Conservation (phyloP, 345 rosid genomes). For the Syzygium jambos region DNA sequence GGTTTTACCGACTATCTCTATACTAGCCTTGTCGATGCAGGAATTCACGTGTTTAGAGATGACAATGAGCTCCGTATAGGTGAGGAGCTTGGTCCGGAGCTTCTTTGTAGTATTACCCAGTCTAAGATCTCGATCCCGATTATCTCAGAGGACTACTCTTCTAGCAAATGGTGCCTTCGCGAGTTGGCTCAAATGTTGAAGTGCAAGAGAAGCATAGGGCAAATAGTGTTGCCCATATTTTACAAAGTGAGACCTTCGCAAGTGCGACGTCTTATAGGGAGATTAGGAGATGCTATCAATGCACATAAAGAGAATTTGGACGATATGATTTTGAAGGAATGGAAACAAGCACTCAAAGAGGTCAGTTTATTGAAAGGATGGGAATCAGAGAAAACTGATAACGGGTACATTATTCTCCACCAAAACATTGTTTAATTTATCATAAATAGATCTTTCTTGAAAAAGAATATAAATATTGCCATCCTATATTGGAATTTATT, state of each 20-base stretch:
- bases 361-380: not conserved
- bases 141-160: not conserved
- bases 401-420: not conserved
- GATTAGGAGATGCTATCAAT: not conserved
- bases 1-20: not conserved
- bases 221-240: not conserved
- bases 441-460: not conserved
- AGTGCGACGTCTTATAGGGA: not conserved
- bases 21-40: not conserved
- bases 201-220: not conserved
- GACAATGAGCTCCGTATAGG: not conserved
- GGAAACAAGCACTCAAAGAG: not conserved
- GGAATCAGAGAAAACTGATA: not conserved
- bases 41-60: not conserved
- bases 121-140: not conserved
- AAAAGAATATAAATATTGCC: not conserved
- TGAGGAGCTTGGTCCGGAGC: not conserved
- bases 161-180: not conserved
- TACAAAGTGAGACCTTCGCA: not conserved
- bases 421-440: not conserved
- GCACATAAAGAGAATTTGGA: not conserved
- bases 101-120: not conserved
- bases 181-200: not conserved
- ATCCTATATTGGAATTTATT: not conserved
- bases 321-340: not conserved